These are phyloP conservation scores for Trichophyton simii DNA, from an alignment of 2,329 filamentous ascomycete genomes.

Conservation along the genomic window DNA sequence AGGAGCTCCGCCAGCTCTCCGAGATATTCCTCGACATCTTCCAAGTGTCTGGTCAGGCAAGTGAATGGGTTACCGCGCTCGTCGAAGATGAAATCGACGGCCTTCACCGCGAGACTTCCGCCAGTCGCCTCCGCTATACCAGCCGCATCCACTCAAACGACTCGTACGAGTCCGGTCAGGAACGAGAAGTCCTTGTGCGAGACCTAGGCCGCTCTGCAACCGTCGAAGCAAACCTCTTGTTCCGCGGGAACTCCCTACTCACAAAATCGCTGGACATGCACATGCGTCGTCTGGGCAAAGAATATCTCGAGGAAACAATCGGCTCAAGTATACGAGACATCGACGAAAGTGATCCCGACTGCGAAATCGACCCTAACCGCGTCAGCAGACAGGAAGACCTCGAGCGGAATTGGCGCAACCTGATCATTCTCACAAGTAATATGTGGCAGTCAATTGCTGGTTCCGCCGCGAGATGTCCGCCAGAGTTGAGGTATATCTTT, in stretches of 20 bases:
- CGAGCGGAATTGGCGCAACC: slow-evolving; percentile 66
- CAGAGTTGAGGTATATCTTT: slow-evolving; percentile 72
- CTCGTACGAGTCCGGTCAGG: slow-evolving; percentile 43
- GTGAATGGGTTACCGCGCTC: slow-evolving; percentile 82
- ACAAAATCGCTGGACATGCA: slow-evolving; percentile 91
- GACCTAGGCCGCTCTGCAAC: slow-evolving; percentile 54
- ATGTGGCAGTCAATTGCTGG: slow-evolving; percentile 73
- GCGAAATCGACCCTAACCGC: slow-evolving; percentile 86
- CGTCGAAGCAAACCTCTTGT: slow-evolving; percentile 81
- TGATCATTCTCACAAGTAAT: slow-evolving; percentile 65
- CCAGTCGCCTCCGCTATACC: slow-evolving; percentile 48
- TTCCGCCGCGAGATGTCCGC: slow-evolving; percentile 62
- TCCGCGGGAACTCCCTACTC: slow-evolving; percentile 84
- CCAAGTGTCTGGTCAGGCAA: slow-evolving; percentile 72
- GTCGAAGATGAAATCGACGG: slow-evolving; percentile 97
- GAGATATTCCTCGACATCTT: slow-evolving; percentile 89
- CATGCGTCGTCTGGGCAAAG: slow-evolving; percentile 86
- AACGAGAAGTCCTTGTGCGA: slow-evolving; percentile 48
- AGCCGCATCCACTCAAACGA: slow-evolving; percentile 53
- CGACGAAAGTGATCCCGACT: slow-evolving; percentile 79
- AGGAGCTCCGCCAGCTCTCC: slow-evolving; percentile 64
- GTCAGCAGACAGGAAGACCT: slow-evolving; percentile 56
- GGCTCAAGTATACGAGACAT: slow-evolving; percentile 80
- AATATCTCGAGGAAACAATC: slow-evolving; percentile 79
- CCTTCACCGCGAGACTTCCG: slow-evolving; percentile 65